Base-by-base conservation (phyloP, 805 yeast species). In the Metschnikowia aberdeeniae region DNA sequence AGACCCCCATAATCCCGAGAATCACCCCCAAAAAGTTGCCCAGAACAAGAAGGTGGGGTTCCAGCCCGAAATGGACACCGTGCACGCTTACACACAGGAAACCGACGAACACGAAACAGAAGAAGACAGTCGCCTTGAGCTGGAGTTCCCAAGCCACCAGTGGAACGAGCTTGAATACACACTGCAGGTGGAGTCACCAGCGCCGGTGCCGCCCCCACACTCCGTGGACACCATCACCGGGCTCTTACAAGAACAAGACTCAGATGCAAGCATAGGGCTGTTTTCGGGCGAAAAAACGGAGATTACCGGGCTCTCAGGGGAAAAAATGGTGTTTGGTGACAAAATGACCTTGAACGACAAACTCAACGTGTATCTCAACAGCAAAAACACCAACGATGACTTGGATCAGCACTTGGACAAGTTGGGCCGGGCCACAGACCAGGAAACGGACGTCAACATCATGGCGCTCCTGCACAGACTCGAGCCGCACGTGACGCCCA, bases 281-380 rank as follows among this genome's bases (percentile, higher is more conserved):
- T 22, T 22, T 22, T 76, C 73, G 34, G 30, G 35, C 20, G 52
- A 51, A 8, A 52, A 49, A 24, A 43, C 37, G 13, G 54, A 52
- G 12, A 40, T 46, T 17, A 74, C 77, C 27, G 82, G 84, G 54
- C 86, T 90, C 65, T 83, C 89, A 50, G 42, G 43, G 24, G 43
- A 46, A 39, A 33, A 37, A 19, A 47, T 62, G 29, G 11, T 28
- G 14, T 36, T 30, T 11, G 32, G 65, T 56, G 26, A 22, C 26
- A 58, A 63, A 62, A 40, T 70, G 34, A 58, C 72, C 2, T 57
- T 76, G 33, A 72, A 72, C 48, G 74, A 76, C 48, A 75, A 72
- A 53, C 60, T 77, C 44, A 75, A 72, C 44, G 62, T 75, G 2
- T 72, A 68, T 36, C 59, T 76, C 12, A 61, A 61, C 27, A 20